A percentile compares a stretch with the other conserved stretches of the same genome.
These are phyloP conservation scores for Phytomonas sp. DNA, from an alignment of 208 protist species.

Conservation along the genomic window DNA sequence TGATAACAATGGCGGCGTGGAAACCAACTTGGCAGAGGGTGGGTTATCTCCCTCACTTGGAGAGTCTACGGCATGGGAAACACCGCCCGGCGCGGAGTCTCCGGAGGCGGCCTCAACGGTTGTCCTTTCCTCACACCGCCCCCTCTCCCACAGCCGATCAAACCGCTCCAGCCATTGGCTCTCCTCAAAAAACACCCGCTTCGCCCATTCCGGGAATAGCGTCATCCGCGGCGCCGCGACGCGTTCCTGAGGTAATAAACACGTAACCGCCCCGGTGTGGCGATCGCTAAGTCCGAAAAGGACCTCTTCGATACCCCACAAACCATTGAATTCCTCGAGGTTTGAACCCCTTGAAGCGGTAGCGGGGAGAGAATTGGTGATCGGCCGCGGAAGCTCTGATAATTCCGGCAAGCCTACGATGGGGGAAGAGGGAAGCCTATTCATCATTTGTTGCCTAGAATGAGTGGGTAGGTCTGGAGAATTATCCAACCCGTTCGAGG, in stretches of 20 bases:
- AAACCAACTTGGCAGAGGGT: neutral
- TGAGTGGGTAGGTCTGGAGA: neutral
- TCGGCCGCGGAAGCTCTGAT: too few species aligned
- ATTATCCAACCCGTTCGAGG: neutral
- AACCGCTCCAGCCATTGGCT: conserved; percentile 35
- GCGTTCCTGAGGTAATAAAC: conserved; percentile 25
- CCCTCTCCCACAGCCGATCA: neutral
- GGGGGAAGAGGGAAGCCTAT: neutral
- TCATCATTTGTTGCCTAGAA: neutral
- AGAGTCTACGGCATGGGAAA: conserved; percentile 3
- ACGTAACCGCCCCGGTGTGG: conserved; percentile 26
- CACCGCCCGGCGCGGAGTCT: neutral
- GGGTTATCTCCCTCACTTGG: neutral
- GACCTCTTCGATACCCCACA: conserved; percentile 7
- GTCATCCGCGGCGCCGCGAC: conserved; percentile 22
- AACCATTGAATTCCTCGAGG: neutral
- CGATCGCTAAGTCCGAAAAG: conserved; percentile 38
- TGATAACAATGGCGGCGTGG: neutral
- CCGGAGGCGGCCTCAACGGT: neutral
- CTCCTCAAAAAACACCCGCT: conserved; percentile 23
- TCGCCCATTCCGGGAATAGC: conserved; percentile 29
- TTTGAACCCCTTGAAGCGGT: neutral
- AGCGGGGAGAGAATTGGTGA: too few species aligned
- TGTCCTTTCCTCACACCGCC: neutral
- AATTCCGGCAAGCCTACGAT: neutral